A percentile compares a stretch with the other conserved stretches of the same genome.
These are phyloP conservation scores for Leucocoprinus sp. DNA, from an alignment of 768 basidiomycete species.

Conservation along the genomic window DNA sequence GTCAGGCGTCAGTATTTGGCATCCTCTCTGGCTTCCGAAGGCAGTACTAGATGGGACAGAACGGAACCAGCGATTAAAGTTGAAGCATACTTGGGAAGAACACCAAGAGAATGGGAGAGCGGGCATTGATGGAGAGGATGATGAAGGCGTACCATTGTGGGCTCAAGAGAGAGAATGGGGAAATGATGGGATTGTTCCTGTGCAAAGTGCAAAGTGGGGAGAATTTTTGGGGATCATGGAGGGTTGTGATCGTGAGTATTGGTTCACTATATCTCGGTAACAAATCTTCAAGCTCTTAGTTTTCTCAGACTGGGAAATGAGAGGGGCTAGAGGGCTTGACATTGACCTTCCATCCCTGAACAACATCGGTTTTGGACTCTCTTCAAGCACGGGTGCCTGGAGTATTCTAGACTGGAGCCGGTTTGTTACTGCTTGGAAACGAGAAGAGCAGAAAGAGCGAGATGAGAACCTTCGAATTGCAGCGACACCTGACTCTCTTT, in stretches of 20 bases:
- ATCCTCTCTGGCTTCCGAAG: conserved; percentile 96
- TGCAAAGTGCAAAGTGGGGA: conserved; percentile 94
- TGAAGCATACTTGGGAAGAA: conserved; percentile 30
- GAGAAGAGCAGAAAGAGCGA: conserved; percentile 37
- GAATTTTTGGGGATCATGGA: conserved; percentile 89
- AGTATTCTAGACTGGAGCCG: conserved; percentile 54
- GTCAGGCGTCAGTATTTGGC: conserved; percentile 63
- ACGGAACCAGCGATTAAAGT: conserved; percentile 40
- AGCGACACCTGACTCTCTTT: not conserved
- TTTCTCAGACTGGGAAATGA: conserved; percentile 75
- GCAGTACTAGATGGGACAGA: conserved; percentile 86
- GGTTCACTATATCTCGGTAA: not conserved
- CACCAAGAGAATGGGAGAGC: conserved; percentile 17
- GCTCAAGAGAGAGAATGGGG: conserved; percentile 56
- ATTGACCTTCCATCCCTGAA: conserved; percentile 49
- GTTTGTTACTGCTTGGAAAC: conserved; percentile 55
- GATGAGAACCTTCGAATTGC: conserved; percentile 14
- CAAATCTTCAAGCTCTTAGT: not conserved
- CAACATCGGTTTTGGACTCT: conserved; percentile 30
- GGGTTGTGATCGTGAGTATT: conserved; percentile 64
- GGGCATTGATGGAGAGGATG: conserved; percentile 4
- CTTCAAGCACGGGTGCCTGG: conserved; percentile 27
- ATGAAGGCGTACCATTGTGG: conserved; percentile 31
- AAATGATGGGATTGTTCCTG: conserved; percentile 86
- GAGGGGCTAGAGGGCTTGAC: conserved; percentile 79